Percentiles rank a stretch among this genome's conserved stretches.
phyloP scores from a whole-genome alignment of 805 yeast genomes.

The Starmerella powellii region DNA sequence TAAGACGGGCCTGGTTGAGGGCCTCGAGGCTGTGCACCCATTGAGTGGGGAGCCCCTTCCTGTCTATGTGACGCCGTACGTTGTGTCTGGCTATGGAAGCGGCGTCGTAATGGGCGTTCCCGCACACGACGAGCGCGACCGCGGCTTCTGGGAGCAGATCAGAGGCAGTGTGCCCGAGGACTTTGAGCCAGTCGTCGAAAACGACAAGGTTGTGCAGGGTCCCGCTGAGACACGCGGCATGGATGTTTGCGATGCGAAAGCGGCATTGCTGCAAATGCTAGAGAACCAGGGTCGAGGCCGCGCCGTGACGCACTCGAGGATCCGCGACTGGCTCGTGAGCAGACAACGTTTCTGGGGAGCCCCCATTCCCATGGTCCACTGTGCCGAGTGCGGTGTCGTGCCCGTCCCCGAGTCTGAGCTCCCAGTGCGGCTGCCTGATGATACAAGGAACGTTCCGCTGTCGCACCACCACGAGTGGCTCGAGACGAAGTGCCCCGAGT shows the following conservation, averaged over 20 bases:
- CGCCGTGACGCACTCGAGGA: slow-evolving; percentile 41
- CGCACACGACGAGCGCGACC: slow-evolving; percentile 80
- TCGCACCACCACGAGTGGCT: slow-evolving; percentile 56
- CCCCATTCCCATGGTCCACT: slow-evolving; percentile 90
- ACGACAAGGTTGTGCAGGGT: slow-evolving; percentile 35
- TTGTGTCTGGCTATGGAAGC: slow-evolving; percentile 66
- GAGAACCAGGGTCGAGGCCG: slow-evolving; percentile 35
- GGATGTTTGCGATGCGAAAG: slow-evolving; percentile 40
- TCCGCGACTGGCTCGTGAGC: slow-evolving; percentile 90
- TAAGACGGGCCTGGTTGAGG: slow-evolving; percentile 37
- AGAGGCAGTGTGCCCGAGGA: slow-evolving; percentile 5
- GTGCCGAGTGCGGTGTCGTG: slow-evolving; percentile 74
- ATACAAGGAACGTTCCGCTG: slow-evolving; percentile 48
- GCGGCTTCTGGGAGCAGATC: slow-evolving; percentile 61
- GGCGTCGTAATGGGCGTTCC: slow-evolving; percentile 99
- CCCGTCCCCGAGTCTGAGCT: slow-evolving; percentile 81
- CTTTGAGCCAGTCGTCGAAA: slow-evolving; percentile 29
- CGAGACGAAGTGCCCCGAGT: slow-evolving; percentile 66
- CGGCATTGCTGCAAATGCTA: slow-evolving; percentile 36
- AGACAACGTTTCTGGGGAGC: slow-evolving; percentile 98
- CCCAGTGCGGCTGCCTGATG: slow-evolving; percentile 68
- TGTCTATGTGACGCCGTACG: slow-evolving; percentile 83
- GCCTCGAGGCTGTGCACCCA: slow-evolving; percentile 43
- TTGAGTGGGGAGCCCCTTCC: slow-evolving; percentile 44
- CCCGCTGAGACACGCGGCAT: slow-evolving; percentile 43